A percentile compares a stretch with the other conserved stretches of the same genome.
Evolutionary conservation across 176 grass and related monocot genomes (phyloP).

Genomic region (Phragmites australis): DNA sequence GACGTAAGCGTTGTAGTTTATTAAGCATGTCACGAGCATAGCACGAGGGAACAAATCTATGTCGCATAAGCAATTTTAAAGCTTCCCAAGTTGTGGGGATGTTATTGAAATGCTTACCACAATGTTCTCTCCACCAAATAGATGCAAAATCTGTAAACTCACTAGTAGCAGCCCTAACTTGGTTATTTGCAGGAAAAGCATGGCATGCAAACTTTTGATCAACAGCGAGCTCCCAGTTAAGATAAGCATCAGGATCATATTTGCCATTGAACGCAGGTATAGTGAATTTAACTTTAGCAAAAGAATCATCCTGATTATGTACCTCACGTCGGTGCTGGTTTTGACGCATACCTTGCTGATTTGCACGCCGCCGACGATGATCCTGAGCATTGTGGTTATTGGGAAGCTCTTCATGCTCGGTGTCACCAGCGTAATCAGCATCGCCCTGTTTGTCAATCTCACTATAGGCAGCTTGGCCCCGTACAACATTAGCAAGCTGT

Average conservation of each 20-base stretch:
- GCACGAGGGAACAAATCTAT: neutral
- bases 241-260: too few relatives aligned
- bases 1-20: neutral
- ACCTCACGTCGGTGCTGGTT: too few relatives aligned
- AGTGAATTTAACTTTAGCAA: too few relatives aligned
- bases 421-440: neutral
- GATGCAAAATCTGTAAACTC: too few relatives aligned
- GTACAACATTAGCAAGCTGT: neutral
- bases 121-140: neutral
- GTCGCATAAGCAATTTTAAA: neutral
- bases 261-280: too few relatives aligned
- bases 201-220: too few relatives aligned
- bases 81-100: neutral
- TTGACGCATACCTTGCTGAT: too few relatives aligned
- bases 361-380: neutral
- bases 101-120: neutral
- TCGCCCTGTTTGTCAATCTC: neutral
- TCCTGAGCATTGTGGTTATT: neutral
- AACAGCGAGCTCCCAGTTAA: too few relatives aligned
- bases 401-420: neutral
- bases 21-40: neutral
- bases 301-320: too few relatives aligned
- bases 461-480: too few relatives aligned
- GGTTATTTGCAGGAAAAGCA: too few relatives aligned
- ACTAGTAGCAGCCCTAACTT: too few relatives aligned